phyloP scores from a whole-genome alignment of 345 rosid species.

The Raphanus raphanistrum region DNA sequence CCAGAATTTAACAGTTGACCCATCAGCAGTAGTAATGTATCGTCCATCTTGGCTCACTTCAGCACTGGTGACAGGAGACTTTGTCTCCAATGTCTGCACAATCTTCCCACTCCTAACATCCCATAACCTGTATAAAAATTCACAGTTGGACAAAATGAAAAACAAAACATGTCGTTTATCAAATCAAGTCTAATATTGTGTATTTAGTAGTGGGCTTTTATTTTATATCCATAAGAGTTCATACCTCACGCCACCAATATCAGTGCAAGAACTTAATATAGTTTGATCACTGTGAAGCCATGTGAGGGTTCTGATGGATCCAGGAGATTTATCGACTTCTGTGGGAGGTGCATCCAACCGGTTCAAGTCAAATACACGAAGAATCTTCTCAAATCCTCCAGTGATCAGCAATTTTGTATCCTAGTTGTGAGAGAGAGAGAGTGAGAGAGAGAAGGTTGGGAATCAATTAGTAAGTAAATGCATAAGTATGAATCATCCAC shows the following conservation, averaged over 20 bases:
- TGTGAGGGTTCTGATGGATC: slow-evolving; percentile 42
- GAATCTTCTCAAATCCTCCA: slow-evolving; percentile 40
- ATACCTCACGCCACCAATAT: slow-evolving; percentile 93
- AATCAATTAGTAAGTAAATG: background rate
- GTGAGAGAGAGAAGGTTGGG: background rate
- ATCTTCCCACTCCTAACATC: slow-evolving; percentile 86
- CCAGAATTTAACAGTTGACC: slow-evolving; percentile 89
- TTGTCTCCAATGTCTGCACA: slow-evolving; percentile 83
- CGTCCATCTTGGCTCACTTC: slow-evolving; percentile 99
- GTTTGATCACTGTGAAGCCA: slow-evolving; percentile 58
- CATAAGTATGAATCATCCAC: background rate
- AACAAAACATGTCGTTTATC: background rate
- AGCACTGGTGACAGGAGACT: slow-evolving; percentile 86
- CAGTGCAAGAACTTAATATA: slow-evolving; percentile 85
- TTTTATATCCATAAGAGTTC: background rate
- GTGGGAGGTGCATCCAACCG: slow-evolving; percentile 45
- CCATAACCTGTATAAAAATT: slow-evolving; percentile 66
- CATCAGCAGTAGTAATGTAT: slow-evolving; percentile 89
- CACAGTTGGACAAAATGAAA: background rate
- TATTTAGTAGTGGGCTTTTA: background rate
- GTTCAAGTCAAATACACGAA: slow-evolving; percentile 38
- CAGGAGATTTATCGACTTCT: slow-evolving; percentile 43
- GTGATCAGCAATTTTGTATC: slow-evolving; percentile 57
- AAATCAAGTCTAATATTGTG: background rate
- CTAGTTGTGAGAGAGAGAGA: slow-evolving; percentile 39